Conservation (phyloP, 129 eudicot species). For the Flaveria brownii region DNA sequence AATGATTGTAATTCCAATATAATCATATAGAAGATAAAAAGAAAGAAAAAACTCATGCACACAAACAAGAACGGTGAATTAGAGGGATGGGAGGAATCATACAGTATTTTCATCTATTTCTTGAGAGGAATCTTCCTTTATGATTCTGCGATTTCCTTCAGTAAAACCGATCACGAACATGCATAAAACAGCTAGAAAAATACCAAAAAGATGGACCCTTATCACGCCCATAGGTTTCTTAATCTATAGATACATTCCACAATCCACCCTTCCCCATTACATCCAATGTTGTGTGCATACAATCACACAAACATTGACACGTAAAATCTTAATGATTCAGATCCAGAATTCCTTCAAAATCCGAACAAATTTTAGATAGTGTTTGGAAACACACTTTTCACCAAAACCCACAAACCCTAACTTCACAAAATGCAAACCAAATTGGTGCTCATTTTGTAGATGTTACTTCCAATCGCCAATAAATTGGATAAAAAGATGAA, state of each 20-base stretch:
- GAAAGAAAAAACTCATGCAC: slow-evolving; percentile 1
- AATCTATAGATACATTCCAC: slow-evolving; percentile 37
- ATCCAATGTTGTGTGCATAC: slow-evolving; percentile 22
- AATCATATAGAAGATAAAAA: slow-evolving; percentile 6
- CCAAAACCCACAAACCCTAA: slow-evolving; percentile 19
- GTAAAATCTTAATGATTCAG: slow-evolving; percentile 16
- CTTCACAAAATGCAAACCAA: neutral
- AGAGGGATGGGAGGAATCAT: slow-evolving; percentile 22
- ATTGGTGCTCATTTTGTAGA: slow-evolving; percentile 6
- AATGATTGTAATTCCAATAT: too few relatives aligned
- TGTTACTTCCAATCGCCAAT: neutral
- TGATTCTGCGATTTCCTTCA: slow-evolving; percentile 45
- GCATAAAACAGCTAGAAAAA: slow-evolving; percentile 48
- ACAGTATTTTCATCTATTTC: slow-evolving; percentile 58
- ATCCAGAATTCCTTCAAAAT: slow-evolving; percentile 14
- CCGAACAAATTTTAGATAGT: slow-evolving; percentile 14
- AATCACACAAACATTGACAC: slow-evolving; percentile 27
- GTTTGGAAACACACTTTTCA: neutral
- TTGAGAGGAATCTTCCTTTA: slow-evolving; percentile 23
- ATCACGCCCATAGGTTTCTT: slow-evolving; percentile 51
- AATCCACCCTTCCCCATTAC: slow-evolving; percentile 39
- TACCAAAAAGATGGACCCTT: slow-evolving; percentile 45
- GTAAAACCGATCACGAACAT: slow-evolving; percentile 40
- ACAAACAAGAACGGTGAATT: neutral
- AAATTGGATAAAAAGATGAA: neutral